These are phyloP conservation scores for Saccharomyces eubayanus DNA, from an alignment of 805 yeast genomes.

Conservation along the genomic window DNA sequence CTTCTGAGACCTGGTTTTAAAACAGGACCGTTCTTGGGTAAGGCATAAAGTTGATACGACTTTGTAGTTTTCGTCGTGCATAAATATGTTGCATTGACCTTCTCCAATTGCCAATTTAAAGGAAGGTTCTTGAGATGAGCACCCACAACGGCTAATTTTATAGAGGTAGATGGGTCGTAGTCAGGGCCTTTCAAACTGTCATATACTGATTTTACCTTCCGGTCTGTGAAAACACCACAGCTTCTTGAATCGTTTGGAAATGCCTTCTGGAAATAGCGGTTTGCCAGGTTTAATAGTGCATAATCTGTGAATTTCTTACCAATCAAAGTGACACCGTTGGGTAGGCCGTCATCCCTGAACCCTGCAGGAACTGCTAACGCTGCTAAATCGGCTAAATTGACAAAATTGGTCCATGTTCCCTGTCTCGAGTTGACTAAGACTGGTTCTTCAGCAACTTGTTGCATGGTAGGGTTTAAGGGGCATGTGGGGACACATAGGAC, in stretches of 20 bases:
- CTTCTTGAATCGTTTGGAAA: slow-evolving; percentile 41
- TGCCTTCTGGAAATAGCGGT: slow-evolving; percentile 48
- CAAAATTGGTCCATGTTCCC: slow-evolving; percentile 98
- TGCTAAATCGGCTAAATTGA: slow-evolving; percentile 85
- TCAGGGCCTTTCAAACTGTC: slow-evolving; percentile 18
- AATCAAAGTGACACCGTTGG: slow-evolving; percentile 82
- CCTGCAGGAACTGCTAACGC: slow-evolving; percentile 91
- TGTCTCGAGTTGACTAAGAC: slow-evolving; percentile 76
- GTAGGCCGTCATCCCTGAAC: slow-evolving; percentile 78
- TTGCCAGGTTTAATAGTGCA: slow-evolving; percentile 79
- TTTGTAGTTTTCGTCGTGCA: slow-evolving; percentile 61
- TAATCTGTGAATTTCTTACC: slow-evolving; percentile 79
- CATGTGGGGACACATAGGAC: slow-evolving; percentile 87
- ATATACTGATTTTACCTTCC: slow-evolving; percentile 5
- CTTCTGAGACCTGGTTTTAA: slow-evolving; percentile 86
- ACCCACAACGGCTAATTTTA: slow-evolving; percentile 88
- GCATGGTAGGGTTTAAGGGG: slow-evolving; percentile 82
- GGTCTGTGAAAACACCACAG: slow-evolving; percentile 38
- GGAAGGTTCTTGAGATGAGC: slow-evolving; percentile 88
- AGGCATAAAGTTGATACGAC: slow-evolving; percentile 69
- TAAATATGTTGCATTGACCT: slow-evolving; percentile 67
- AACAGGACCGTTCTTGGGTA: slow-evolving; percentile 73
- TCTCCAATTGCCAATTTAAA: slow-evolving; percentile 86
- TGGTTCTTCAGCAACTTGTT: slow-evolving; percentile 68
- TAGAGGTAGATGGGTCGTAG: slow-evolving; percentile 31